Evolutionary conservation across 225 moss, liverwort and hornwort genomes (phyloP).

Genomic region (Pleurozium schreberi): DNA sequence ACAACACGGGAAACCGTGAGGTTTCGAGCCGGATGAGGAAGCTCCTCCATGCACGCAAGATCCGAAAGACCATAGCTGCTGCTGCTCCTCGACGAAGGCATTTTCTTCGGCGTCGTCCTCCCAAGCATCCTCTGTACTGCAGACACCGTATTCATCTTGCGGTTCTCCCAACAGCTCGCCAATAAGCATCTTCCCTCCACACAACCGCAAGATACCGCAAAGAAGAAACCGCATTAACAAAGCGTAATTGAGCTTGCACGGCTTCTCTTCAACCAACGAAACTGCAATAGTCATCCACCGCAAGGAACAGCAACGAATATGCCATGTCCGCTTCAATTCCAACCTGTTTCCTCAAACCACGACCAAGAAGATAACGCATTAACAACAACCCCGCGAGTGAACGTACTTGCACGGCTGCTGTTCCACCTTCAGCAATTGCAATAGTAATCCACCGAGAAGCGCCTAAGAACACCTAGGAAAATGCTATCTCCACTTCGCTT

Average conservation of each 20-base stretch:
- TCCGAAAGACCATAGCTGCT: slow-evolving; percentile 25
- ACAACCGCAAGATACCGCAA: neutral
- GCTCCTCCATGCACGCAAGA: slow-evolving; percentile 27
- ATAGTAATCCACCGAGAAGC: neutral
- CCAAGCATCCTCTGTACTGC: slow-evolving; percentile 33
- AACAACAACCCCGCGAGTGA: neutral
- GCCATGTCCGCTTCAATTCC: neutral
- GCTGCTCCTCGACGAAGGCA: neutral
- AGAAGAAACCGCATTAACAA: neutral
- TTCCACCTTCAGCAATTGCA: neutral
- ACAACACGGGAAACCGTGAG: slow-evolving; percentile 53
- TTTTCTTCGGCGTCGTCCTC: slow-evolving; percentile 2
- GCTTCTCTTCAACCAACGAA: neutral
- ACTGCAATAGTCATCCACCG: neutral
- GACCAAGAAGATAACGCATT: neutral
- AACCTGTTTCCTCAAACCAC: neutral
- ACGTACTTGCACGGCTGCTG: neutral
- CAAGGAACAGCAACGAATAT: neutral
- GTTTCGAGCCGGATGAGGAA: slow-evolving; percentile 41
- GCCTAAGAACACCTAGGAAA: neutral
- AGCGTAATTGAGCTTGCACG: neutral
- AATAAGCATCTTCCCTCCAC: slow-evolving; percentile 7
- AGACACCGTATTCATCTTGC: slow-evolving; percentile 8
- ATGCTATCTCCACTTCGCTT: neutral
- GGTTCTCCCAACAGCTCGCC: neutral